Base-by-base conservation (phyloP, 352 stramenopile genomes). In the Phytophthora lateralis region DNA sequence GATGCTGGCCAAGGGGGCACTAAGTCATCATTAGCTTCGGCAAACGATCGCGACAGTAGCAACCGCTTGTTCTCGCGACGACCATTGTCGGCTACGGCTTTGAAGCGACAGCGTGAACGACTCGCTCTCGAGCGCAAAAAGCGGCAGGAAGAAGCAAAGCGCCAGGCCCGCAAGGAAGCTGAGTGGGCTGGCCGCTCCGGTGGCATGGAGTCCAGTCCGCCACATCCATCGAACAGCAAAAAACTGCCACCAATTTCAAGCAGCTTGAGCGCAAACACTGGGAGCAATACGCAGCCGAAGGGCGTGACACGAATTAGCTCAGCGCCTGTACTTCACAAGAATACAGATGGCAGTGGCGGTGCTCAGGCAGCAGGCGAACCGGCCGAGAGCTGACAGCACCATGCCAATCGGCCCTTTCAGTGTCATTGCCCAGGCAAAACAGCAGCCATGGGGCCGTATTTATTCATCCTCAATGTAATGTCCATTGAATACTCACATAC, bases 51-150 rank as follows among this genome's bases (percentile, higher is more conserved):
- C 14, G 78, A 89, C 20, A 89, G 77, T 20, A 87, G 75, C 57
- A 76, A 71, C 21, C 65, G 74, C 0, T 66, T 92, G 29, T 92
- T 92, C 56, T 86, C 75, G 5, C 73, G 79, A 26, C 69, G 83
- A 0, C 83, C 81, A 2, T 55, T 91, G 34, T 88, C 80, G 2
- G 76, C 77, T 8, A 69, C 78, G 27, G 73, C 85, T n/a, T 69
- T 89, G n/a, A 91, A 92, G 52, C 83, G 78, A 17, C 81, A 93
- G 54, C 84, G 86, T 50, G 75, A 89, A 21, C 90, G 91, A 68
- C 57, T 88, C 34, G 43, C 74, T 6, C 48, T 73, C 8, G 75
- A 88, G 43, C 81, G 79, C 24, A 84, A 85, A 35, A 85, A 88
- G 58, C 80, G 80, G n/a, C 66, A 80, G 38, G 82, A 91, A 24